These are phyloP conservation scores for Gynandropsis gynandra DNA, from an alignment of 345 rosid species.

Conservation along the genomic window DNA sequence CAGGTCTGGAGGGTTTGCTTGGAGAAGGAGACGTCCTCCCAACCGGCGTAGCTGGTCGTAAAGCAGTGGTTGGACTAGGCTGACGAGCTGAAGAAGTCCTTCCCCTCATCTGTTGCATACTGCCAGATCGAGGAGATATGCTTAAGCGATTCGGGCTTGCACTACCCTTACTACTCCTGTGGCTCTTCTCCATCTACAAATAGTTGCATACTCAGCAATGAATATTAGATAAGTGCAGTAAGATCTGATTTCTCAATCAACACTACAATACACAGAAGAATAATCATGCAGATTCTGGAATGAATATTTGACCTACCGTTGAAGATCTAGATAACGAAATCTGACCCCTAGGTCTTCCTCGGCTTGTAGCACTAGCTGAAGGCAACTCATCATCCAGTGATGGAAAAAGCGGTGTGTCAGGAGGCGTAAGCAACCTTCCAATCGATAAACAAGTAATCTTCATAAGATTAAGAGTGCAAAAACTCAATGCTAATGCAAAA, in stretches of 20 bases:
- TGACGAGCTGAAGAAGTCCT: slow-evolving; percentile 73
- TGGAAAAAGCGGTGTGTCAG: slow-evolving; percentile 94
- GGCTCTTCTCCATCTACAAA: slow-evolving; percentile 87
- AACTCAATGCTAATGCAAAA: slow-evolving; percentile 4
- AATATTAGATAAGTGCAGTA: slow-evolving; percentile 8
- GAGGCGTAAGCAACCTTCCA: slow-evolving; percentile 94
- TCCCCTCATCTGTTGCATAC: slow-evolving; percentile 64
- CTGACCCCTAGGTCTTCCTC: slow-evolving; percentile 90
- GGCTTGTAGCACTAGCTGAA: slow-evolving; percentile 41
- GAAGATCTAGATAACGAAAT: slow-evolving; percentile 89
- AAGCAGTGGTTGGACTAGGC: slow-evolving; percentile 56
- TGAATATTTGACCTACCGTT: slow-evolving; percentile 46
- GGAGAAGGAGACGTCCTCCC: slow-evolving; percentile 67
- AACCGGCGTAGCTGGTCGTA: slow-evolving; percentile 51
- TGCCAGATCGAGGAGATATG: slow-evolving; percentile 76
- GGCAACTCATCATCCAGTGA: slow-evolving; percentile 81
- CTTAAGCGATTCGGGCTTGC: slow-evolving; percentile 94
- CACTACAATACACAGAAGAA: slow-evolving; percentile 12
- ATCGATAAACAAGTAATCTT: slow-evolving; percentile 27
- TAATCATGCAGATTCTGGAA: slow-evolving; percentile 6
- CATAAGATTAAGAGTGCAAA: slow-evolving; percentile 26
- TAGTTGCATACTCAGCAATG: slow-evolving; percentile 7
- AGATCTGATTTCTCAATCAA: slow-evolving; percentile 15
- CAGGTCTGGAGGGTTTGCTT: slow-evolving; percentile 47
- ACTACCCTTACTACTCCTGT: slow-evolving; percentile 86